These are phyloP conservation scores for Gossypium gossypioides DNA, from an alignment of 441 rosid species.

Conservation along the genomic window DNA sequence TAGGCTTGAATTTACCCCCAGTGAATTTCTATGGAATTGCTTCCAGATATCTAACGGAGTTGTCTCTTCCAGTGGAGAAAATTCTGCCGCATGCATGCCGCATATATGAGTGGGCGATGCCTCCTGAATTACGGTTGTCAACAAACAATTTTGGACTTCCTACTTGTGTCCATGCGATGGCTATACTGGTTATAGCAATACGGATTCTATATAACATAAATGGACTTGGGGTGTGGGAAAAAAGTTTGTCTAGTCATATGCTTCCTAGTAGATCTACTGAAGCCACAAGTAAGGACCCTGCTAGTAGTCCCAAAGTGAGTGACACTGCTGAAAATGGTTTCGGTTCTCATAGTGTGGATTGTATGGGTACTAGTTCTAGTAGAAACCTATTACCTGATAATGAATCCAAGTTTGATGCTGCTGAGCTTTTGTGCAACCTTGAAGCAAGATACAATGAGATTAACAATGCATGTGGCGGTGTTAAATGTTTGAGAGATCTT, in stretches of 20 bases:
- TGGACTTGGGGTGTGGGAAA: constrained; percentile 58
- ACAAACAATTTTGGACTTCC: constrained; percentile 43
- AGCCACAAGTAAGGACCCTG: constrained; percentile 10
- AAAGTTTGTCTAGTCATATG: constrained; percentile 22
- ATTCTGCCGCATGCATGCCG: constrained; percentile 47
- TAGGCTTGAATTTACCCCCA: constrained; percentile 59
- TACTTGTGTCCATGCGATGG: constrained; percentile 37
- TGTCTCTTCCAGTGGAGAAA: constrained; percentile 44
- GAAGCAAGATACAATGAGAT: constrained; percentile 31
- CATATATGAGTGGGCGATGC: constrained; percentile 63
- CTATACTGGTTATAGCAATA: constrained; percentile 39
- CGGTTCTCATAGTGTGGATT: constrained; percentile 15
- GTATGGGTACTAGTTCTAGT: constrained; percentile 15
- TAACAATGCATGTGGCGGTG: constrained; percentile 22
- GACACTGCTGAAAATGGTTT: constrained; percentile 13
- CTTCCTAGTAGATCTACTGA: constrained; percentile 6
- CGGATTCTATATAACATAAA: constrained; percentile 44
- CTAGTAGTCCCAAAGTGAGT: constrained; percentile 8
- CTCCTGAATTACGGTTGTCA: constrained; percentile 64
- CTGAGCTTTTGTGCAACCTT: constrained; percentile 36
- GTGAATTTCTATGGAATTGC: constrained; percentile 58
- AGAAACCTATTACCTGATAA: constrained; percentile 10
- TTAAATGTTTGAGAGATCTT: constrained; percentile 24
- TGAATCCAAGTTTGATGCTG: constrained; percentile 24
- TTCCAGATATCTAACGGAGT: constrained; percentile 36